A percentile compares a stretch with the other conserved stretches of the same genome.
phyloP scores from a whole-genome alignment of 179 eudicot genomes.

The Nepenthes alata region DNA sequence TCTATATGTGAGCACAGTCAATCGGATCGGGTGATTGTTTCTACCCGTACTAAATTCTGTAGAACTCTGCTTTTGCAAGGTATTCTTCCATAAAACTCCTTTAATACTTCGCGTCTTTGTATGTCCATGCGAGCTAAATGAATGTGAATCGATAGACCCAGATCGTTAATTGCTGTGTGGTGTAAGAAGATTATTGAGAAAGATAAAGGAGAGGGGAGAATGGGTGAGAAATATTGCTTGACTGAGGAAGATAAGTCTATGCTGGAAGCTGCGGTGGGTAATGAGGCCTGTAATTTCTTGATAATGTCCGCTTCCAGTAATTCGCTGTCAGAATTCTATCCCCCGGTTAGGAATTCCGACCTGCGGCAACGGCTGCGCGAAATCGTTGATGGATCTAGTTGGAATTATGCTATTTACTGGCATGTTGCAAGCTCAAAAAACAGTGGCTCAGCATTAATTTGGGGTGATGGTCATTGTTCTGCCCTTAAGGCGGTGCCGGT shows the following conservation, averaged over 20 bases:
- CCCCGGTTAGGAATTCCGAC: constrained; percentile 44
- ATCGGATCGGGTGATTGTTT: too few relatives aligned
- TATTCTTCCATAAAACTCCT: too few relatives aligned
- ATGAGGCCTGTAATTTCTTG: constrained; percentile 54
- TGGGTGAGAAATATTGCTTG: constrained; percentile 42
- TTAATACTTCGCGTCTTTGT: too few relatives aligned
- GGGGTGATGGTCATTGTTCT: constrained; percentile 85
- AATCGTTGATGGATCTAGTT: constrained; percentile 64
- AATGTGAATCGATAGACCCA: too few relatives aligned
- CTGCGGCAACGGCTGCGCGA: constrained; percentile 48
- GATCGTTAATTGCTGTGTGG: too few relatives aligned
- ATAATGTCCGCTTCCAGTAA: constrained; percentile 38
- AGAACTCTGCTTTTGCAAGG: too few relatives aligned
- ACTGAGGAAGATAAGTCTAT: constrained; percentile 45
- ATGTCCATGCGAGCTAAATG: too few relatives aligned
- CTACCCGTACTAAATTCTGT: too few relatives aligned
- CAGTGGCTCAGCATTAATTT: constrained; percentile 65
- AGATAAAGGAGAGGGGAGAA: constrained; percentile 8
- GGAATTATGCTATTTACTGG: constrained; percentile 91
- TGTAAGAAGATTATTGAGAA: background rate
- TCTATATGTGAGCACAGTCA: too few relatives aligned
- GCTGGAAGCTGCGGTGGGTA: constrained; percentile 54
- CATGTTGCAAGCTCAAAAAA: constrained; percentile 65
- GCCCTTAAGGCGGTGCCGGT: constrained; percentile 20
- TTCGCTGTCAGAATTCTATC: constrained; percentile 40